Evolutionary conservation across 2,329 filamentous ascomycete genomes (phyloP).

Genomic region (Penicillium brasilianum): DNA sequence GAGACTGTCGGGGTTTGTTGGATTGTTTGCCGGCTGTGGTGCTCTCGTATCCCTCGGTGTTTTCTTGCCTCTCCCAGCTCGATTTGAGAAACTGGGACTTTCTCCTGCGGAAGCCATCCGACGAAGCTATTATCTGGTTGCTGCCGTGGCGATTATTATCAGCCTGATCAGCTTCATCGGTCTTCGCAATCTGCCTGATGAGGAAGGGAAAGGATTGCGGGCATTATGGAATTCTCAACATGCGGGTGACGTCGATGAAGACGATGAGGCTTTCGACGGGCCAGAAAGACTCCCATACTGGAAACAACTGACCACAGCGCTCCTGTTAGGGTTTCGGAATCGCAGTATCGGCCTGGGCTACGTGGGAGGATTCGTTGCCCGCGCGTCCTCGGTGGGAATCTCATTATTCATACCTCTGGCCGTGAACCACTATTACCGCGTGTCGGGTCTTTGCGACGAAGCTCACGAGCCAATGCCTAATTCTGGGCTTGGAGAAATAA

Average conservation of each 20-base stretch:
- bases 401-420: conserved; percentile 93
- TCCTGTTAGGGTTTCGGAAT: conserved; percentile 75
- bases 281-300: conserved; percentile 41
- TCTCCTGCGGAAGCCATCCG: conserved; percentile 76
- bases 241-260: conserved; percentile 13
- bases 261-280: not conserved
- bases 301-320: conserved; percentile 64
- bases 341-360: conserved; percentile 84
- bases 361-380: conserved; percentile 89
- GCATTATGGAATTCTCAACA: conserved; percentile 49
- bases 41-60: conserved; percentile 80
- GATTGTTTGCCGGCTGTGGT: conserved; percentile 89
- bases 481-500: conserved; percentile 65
- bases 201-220: conserved; percentile 76
- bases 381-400: conserved; percentile 92
- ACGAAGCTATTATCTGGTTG: conserved; percentile 87
- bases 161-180: conserved; percentile 79
- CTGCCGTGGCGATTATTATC: conserved; percentile 71
- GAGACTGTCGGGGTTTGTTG: conserved; percentile 84
- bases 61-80: conserved; percentile 86
- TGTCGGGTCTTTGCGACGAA: conserved; percentile 74
- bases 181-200: conserved; percentile 69
- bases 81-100: conserved; percentile 74
- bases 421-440: conserved; percentile 88
- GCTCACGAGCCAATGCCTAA: conserved; percentile 39